Percentiles rank a stretch among this genome's conserved stretches.
phyloP scores from a whole-genome alignment of 768 basidiomycete species.

The Lactarius hengduanensis region DNA sequence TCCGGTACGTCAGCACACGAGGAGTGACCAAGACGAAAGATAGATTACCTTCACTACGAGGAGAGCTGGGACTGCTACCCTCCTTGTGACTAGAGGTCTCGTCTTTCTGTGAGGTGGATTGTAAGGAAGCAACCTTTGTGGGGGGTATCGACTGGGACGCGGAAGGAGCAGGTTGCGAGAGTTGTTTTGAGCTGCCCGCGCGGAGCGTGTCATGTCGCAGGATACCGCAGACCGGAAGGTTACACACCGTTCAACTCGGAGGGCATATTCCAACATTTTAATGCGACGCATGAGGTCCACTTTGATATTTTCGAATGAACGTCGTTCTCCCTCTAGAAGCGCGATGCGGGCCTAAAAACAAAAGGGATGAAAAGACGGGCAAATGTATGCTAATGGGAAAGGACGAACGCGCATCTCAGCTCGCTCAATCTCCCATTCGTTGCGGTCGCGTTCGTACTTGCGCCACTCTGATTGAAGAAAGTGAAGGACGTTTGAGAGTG shows the following conservation, averaged over 20 bases:
- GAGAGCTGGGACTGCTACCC: constrained; percentile 79
- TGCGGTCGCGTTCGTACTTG: constrained; percentile 95
- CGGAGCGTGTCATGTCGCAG: constrained; percentile 36
- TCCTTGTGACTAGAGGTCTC: constrained; percentile 72
- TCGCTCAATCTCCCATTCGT: constrained; percentile 99
- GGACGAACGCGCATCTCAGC: constrained; percentile 94
- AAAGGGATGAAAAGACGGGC: constrained; percentile 30
- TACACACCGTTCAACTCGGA: constrained; percentile 92
- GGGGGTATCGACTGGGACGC: constrained; percentile 52
- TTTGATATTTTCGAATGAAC: constrained; percentile 96
- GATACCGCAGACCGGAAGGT: constrained; percentile 24
- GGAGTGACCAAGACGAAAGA: constrained; percentile 15
- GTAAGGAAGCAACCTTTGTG: constrained; percentile 62
- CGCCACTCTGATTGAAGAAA: constrained; percentile 99
- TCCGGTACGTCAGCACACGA: constrained; percentile 34
- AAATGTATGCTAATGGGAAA: constrained; percentile 18
- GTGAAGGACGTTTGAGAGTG: constrained; percentile 91
- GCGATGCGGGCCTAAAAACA: constrained; percentile 84
- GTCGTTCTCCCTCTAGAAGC: constrained; percentile 92
- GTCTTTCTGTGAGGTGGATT: constrained; percentile 63
- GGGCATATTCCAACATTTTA: constrained; percentile 98
- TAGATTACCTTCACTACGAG: constrained; percentile 73
- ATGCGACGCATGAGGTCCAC: constrained; percentile 94
- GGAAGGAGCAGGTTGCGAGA: constrained; percentile 52
- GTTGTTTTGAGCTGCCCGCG: constrained; percentile 71